A percentile compares a stretch with the other conserved stretches of the same genome.
Evolutionary conservation across 805 yeast species (phyloP).

Genomic region (Candida lessepsii): DNA sequence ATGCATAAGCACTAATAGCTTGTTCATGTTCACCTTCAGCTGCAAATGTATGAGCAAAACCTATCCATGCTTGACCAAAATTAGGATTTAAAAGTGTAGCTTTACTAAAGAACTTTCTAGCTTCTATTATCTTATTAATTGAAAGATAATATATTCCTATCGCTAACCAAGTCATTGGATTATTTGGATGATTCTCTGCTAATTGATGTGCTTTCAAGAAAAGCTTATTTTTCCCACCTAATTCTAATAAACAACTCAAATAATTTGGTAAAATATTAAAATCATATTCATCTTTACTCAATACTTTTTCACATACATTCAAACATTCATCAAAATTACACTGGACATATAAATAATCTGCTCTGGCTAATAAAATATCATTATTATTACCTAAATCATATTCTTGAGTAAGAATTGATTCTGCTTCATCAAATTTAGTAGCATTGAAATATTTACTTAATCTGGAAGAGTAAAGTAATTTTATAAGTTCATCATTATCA

Average conservation of each 20-base stretch:
- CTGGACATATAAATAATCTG: slow-evolving; percentile 69
- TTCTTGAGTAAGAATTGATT: slow-evolving; percentile 62
- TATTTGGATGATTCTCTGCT: slow-evolving; percentile 79
- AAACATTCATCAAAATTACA: slow-evolving; percentile 79
- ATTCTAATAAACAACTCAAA: slow-evolving; percentile 79
- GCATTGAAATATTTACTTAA: slow-evolving; percentile 71
- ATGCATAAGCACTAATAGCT: slow-evolving; percentile 94
- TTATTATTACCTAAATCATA: slow-evolving; percentile 66
- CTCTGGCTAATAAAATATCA: slow-evolving; percentile 66
- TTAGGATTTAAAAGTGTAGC: slow-evolving; percentile 86
- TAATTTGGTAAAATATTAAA: slow-evolving; percentile 73
- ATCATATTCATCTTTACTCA: slow-evolving; percentile 66
- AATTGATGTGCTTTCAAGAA: slow-evolving; percentile 80
- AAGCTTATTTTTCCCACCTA: slow-evolving; percentile 77
- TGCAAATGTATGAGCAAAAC: slow-evolving; percentile 97
- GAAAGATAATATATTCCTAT: slow-evolving; percentile 88
- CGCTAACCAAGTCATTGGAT: slow-evolving; percentile 86
- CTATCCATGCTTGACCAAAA: slow-evolving; percentile 96
- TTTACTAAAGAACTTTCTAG: slow-evolving; percentile 82
- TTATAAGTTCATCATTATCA: slow-evolving; percentile 79
- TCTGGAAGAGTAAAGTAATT: slow-evolving; percentile 69
- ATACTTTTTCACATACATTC: slow-evolving; percentile 62
- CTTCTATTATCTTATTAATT: slow-evolving; percentile 70
- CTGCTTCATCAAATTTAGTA: slow-evolving; percentile 61
- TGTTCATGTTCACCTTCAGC: slow-evolving; percentile 99